phyloP scores from a whole-genome alignment of 2,329 filamentous ascomycete species.

The Calonectria pauciramosa region DNA sequence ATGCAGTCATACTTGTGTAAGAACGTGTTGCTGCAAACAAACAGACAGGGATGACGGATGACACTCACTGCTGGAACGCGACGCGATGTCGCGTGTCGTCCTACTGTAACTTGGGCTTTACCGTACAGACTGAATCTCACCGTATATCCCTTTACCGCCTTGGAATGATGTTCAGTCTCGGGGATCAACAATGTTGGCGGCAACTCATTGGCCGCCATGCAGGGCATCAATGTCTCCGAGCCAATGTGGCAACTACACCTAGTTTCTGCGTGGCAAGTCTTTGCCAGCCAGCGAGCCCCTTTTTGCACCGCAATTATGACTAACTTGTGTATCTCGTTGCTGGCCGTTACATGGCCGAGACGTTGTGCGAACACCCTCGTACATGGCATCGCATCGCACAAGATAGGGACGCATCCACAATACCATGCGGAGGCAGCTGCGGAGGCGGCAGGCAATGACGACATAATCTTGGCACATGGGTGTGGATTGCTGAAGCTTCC shows the following conservation, averaged over 20 bases:
- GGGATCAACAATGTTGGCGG: not conserved
- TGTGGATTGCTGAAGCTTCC: not conserved
- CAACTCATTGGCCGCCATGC: too few relatives aligned
- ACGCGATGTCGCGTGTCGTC: not conserved
- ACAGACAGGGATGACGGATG: not conserved
- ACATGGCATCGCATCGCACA: conserved; percentile 1
- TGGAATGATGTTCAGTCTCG: not conserved
- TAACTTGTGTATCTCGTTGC: not conserved
- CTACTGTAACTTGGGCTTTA: not conserved
- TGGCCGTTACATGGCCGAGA: not conserved
- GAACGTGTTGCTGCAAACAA: not conserved
- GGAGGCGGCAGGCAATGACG: not conserved
- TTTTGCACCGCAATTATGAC: not conserved
- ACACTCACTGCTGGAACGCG: not conserved
- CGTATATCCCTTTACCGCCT: not conserved
- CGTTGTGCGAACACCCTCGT: conserved; percentile 8
- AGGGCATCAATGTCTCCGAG: not conserved
- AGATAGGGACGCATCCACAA: not conserved
- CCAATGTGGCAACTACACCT: not conserved
- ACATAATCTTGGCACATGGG: not conserved
- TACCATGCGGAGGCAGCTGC: not conserved
- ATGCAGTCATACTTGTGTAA: not conserved
- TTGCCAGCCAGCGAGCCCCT: not conserved
- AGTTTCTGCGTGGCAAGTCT: not conserved
- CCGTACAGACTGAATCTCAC: not conserved